Conservation (phyloP, 352 stramenopile species). For the Phytophthora pistaciae region DNA sequence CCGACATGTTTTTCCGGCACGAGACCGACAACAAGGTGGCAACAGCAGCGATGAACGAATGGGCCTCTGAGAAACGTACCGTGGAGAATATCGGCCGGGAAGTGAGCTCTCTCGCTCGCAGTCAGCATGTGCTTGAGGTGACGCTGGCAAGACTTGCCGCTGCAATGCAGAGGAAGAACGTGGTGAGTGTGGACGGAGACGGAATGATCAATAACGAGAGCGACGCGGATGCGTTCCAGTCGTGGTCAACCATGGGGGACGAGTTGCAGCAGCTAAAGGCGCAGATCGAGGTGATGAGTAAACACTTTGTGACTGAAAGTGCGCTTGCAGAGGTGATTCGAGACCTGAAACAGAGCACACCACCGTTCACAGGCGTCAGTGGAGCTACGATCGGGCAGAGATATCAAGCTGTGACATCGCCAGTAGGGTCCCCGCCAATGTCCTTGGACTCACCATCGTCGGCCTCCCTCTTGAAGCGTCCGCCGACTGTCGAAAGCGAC, state of each 20-base stretch:
- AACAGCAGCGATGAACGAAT: conserved; percentile 37
- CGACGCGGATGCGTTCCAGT: conserved; percentile 12
- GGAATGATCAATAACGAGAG: neutral
- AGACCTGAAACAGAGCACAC: conserved; percentile 43
- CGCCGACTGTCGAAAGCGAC: conserved; percentile 18
- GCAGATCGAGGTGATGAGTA: conserved; percentile 50
- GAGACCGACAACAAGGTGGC: conserved; percentile 37
- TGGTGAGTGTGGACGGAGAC: neutral
- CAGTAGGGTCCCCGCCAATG: neutral
- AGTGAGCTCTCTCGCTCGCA: conserved; percentile 52
- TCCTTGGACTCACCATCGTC: conserved; percentile 21
- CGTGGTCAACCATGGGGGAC: conserved; percentile 31
- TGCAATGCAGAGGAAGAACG: conserved; percentile 25
- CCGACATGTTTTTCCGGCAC: conserved; percentile 49
- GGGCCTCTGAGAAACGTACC: conserved; percentile 44
- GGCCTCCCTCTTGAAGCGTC: conserved; percentile 20
- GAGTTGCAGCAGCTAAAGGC: conserved; percentile 50
- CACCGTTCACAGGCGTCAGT: conserved; percentile 11
- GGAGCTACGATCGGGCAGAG: conserved; percentile 44
- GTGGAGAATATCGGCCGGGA: conserved; percentile 54
- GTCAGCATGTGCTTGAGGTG: conserved; percentile 48
- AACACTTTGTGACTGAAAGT: conserved; percentile 62
- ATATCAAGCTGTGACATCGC: conserved; percentile 16
- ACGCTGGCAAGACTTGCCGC: conserved; percentile 34
- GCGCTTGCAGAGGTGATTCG: conserved; percentile 42